Evolutionary conservation across 1,284 basidiomycete genomes (phyloP).

Genomic region (Pisolithus thermaeus): DNA sequence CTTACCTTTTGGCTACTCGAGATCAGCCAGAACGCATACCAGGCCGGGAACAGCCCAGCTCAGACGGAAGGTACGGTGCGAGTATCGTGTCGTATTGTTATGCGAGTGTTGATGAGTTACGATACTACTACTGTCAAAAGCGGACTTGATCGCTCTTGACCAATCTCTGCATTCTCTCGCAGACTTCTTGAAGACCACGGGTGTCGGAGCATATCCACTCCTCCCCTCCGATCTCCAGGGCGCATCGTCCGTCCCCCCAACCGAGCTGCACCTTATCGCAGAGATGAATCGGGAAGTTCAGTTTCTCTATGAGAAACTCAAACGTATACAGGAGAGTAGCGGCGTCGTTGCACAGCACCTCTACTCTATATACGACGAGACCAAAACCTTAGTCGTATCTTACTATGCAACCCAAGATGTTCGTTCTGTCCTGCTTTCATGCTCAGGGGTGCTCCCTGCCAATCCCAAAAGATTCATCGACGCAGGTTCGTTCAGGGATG

Average conservation of each 20-base stretch:
- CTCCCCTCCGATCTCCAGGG: conserved; percentile 15
- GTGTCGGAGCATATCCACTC: conserved; percentile 41
- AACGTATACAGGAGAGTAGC: conserved; percentile 39
- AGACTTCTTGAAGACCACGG: conserved; percentile 37
- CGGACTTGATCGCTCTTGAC: conserved; percentile 32
- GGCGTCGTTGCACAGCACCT: conserved; percentile 34
- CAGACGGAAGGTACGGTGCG: conserved; percentile 36
- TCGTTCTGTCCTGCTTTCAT: no score
- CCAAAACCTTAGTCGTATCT: neutral
- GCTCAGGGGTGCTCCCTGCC: no score
- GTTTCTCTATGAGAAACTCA: conserved; percentile 34
- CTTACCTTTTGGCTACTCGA: neutral
- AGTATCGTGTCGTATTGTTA: no score
- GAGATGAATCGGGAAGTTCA: conserved; percentile 35
- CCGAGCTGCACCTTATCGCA: conserved; percentile 31
- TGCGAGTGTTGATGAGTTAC: neutral
- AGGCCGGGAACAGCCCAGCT: conserved; percentile 31
- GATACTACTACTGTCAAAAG: conserved; percentile 19
- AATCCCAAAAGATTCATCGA: no score
- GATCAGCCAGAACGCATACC: conserved; percentile 41
- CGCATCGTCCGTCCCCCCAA: conserved; percentile 9
- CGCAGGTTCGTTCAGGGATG: no score
- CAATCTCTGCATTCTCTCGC: conserved; percentile 31
- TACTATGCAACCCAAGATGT: no score
- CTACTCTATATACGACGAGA: neutral